Conservation (phyloP, 1,284 basidiomycete genomes). For the Irpex rosettiformis region DNA sequence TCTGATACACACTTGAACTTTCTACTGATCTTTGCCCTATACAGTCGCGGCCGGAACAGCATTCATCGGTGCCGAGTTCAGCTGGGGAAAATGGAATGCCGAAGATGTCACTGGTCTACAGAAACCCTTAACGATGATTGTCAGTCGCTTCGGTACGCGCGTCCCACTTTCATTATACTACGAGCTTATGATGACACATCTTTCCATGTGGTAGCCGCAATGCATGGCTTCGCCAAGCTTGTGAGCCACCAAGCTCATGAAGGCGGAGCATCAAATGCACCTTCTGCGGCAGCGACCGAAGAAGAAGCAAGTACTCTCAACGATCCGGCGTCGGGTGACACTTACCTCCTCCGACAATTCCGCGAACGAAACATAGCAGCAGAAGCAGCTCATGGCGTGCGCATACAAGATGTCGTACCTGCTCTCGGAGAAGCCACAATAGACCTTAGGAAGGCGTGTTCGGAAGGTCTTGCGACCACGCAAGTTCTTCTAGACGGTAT, state of each 20-base stretch:
- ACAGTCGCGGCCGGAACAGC: background rate
- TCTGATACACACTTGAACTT: background rate
- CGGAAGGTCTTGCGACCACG: conserved; percentile 32
- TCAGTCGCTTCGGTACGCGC: conserved; percentile 40
- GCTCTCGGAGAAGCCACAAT: conserved; percentile 40
- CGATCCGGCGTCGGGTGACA: conserved; percentile 27
- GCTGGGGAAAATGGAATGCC: conserved; percentile 51
- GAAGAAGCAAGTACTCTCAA: background rate
- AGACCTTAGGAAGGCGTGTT: conserved; percentile 38
- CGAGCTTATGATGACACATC: background rate
- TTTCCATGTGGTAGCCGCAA: conserved; percentile 20
- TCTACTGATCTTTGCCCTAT: background rate
- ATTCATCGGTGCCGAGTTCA: conserved; percentile 51
- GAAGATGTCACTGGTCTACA: conserved; percentile 46
- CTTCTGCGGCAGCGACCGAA: background rate
- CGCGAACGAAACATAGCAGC: conserved; percentile 26
- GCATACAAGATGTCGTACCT: conserved; percentile 45
- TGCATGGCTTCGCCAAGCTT: conserved; percentile 30
- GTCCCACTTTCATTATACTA: background rate
- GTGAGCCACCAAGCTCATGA: conserved; percentile 17
- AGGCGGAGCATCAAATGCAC: conserved; percentile 4
- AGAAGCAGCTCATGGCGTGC: conserved; percentile 37
- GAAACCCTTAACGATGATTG: conserved; percentile 38
- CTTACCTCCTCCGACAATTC: conserved; percentile 39
- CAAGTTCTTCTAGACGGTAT: conserved; percentile 37